A percentile compares a stretch with the other conserved stretches of the same genome.
phyloP scores from a whole-genome alignment of 1,284 basidiomycete genomes.

The Pseudozyma thailandica region DNA sequence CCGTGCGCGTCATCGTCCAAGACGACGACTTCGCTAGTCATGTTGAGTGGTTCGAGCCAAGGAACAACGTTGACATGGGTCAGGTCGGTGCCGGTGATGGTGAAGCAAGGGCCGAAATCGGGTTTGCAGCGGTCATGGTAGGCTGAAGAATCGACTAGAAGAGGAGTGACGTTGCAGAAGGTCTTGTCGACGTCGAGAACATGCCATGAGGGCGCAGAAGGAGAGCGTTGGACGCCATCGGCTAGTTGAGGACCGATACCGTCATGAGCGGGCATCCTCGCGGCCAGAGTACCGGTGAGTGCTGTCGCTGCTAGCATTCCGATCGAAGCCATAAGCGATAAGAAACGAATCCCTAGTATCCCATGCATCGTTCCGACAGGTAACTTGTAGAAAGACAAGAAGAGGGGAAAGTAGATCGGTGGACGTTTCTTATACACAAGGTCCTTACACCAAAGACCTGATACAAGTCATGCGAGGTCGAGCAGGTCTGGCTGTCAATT shows the following conservation, averaged over 20 bases:
- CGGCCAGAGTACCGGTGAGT: not conserved
- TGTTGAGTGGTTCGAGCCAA: constrained; percentile 15
- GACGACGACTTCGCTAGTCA: constrained; percentile 2
- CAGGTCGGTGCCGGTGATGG: not conserved
- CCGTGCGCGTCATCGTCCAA: too few species aligned
- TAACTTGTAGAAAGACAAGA: too few species aligned
- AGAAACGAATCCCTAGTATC: not conserved
- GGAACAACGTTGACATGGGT: not conserved
- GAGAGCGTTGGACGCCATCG: not conserved
- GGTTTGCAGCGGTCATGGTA: constrained; percentile 2
- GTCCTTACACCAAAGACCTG: too few species aligned
- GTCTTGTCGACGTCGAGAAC: not conserved
- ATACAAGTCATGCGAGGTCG: too few species aligned
- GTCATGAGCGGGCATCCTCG: not conserved
- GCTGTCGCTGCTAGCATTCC: not conserved
- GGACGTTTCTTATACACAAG: too few species aligned
- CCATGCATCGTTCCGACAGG: too few species aligned
- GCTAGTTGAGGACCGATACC: constrained; percentile 8
- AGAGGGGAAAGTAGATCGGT: too few species aligned
- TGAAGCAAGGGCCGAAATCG: constrained; percentile 10
- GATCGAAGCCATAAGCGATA: not conserved
- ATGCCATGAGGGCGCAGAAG: not conserved
- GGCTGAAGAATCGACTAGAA: too few species aligned
- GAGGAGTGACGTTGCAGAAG: constrained; percentile 2
- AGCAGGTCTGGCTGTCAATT: too few species aligned